phyloP scores from a whole-genome alignment of 371 early-diverging fungal species.

The Mycotypha africana region DNA sequence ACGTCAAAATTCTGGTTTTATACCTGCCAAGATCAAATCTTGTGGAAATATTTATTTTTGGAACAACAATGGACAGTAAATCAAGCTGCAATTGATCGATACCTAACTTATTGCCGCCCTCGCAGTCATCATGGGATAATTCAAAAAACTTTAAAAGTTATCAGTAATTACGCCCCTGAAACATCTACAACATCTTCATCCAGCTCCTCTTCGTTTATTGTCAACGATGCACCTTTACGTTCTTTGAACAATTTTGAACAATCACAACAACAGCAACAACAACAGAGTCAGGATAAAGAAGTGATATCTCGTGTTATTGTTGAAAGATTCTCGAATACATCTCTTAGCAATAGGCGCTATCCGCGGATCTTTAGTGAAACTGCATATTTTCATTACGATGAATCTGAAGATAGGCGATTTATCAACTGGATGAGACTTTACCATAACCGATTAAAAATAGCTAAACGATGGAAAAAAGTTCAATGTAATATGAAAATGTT shows the following conservation, averaged over 20 bases:
- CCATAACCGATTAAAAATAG: constrained; percentile 48
- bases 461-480: constrained; percentile 67
- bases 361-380: no score
- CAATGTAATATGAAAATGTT: constrained; percentile 50
- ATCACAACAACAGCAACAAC: background rate
- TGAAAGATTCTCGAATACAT: no score
- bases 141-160: no score
- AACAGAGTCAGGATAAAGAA: background rate
- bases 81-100: constrained; percentile 34
- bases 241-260: no score
- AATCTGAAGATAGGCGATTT: constrained; percentile 28
- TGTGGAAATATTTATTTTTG: constrained; percentile 63
- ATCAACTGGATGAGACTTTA: constrained; percentile 71
- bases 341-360: no score
- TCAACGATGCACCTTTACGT: no score
- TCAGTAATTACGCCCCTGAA: no score
- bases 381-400: constrained; percentile 33
- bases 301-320: constrained; percentile 6
- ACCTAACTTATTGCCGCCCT: no score
- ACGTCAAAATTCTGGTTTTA: constrained; percentile 64
- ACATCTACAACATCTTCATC: no score
- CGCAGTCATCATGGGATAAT: no score
- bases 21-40: constrained; percentile 50
- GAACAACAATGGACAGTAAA: constrained; percentile 49
- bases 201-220: no score